Conservation (phyloP, 345 rosid genomes). For the Corchorus capsularis region DNA sequence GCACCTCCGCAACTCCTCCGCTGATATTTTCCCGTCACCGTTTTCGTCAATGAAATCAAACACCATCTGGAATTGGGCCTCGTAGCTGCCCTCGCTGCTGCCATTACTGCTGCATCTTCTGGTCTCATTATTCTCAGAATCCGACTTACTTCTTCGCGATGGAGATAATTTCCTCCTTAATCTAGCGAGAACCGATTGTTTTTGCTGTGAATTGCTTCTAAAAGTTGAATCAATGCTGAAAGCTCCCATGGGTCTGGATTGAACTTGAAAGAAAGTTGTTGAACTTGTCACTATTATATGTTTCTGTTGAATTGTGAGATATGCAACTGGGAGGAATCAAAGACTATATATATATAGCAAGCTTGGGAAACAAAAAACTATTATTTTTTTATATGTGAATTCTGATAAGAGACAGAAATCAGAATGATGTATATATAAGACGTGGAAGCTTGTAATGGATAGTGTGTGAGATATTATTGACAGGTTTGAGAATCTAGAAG, state of each 20-base stretch:
- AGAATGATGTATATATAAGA: neutral
- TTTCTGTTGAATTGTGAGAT: neutral
- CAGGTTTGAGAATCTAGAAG: neutral
- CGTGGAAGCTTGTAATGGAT: neutral
- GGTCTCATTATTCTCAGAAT: neutral
- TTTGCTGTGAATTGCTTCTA: neutral
- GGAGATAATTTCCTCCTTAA: conserved; percentile 6
- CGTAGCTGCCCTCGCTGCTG: neutral
- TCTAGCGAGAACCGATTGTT: neutral
- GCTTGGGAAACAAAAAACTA: neutral
- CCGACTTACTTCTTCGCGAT: neutral
- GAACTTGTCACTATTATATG: neutral
- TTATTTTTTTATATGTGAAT: neutral
- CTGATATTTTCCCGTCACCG: conserved; percentile 47
- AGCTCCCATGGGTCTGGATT: neutral
- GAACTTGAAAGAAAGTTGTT: neutral
- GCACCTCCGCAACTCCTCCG: conserved; percentile 48
- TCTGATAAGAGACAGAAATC: neutral
- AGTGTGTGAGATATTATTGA: neutral
- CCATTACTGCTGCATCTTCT: neutral
- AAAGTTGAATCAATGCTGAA: neutral
- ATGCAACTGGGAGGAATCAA: neutral
- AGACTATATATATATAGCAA: neutral
- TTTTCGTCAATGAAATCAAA: conserved; percentile 50
- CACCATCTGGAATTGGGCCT: conserved; percentile 27